Evolutionary conservation across 257 asterid species (phyloP).

Genomic region (Osmanthus fragrans): DNA sequence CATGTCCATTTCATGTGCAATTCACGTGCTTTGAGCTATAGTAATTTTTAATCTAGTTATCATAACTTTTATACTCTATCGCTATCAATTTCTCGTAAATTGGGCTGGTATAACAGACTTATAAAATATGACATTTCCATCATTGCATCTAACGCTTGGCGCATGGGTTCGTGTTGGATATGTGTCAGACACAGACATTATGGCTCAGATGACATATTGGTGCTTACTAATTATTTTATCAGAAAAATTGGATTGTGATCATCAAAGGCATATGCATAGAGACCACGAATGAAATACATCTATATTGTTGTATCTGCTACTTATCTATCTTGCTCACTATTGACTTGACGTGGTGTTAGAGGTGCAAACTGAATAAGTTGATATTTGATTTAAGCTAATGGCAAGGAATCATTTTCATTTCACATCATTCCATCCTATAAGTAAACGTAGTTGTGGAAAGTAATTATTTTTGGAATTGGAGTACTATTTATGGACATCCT

Average conservation of each 20-base stretch:
- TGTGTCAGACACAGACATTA: not conserved
- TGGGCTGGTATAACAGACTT: conserved; percentile 26
- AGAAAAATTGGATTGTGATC: not conserved
- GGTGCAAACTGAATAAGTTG: not conserved
- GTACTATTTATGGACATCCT: not conserved
- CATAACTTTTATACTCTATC: too few species aligned
- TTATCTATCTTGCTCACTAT: not conserved
- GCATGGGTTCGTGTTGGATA: too few species aligned
- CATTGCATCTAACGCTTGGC: not conserved
- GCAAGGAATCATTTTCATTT: not conserved
- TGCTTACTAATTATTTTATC: not conserved
- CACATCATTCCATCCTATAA: not conserved
- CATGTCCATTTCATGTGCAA: too few species aligned
- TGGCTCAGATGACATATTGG: not conserved
- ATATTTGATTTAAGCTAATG: not conserved
- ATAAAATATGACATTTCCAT: not conserved
- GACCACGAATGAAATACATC: not conserved
- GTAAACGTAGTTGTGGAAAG: not conserved
- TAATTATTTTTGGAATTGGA: not conserved
- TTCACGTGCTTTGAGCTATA: too few species aligned
- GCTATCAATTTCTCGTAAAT: too few species aligned
- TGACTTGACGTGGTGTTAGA: not conserved
- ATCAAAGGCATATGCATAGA: not conserved
- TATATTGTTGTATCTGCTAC: not conserved
- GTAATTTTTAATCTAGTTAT: too few species aligned